These are phyloP conservation scores for Akanthomyces uredinophilus DNA, from an alignment of 2,329 filamentous ascomycete genomes.

Conservation along the genomic window DNA sequence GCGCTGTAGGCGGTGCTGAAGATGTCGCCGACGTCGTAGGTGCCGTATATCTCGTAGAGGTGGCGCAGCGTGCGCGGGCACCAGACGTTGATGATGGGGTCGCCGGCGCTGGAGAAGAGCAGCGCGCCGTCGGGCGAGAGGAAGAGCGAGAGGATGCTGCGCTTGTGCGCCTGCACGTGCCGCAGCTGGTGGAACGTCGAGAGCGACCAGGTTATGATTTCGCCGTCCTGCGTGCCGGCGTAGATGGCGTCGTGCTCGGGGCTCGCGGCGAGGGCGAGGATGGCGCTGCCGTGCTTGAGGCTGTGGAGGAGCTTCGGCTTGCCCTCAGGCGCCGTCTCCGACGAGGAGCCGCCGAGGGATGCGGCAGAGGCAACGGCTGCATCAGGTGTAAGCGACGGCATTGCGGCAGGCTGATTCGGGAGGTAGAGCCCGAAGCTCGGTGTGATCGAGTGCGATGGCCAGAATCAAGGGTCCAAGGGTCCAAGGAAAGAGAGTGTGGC, in stretches of 20 bases:
- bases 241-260: conserved; percentile 75
- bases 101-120: conserved; percentile 88
- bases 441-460: neutral
- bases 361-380: neutral
- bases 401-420: neutral
- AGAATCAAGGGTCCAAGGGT: neutral
- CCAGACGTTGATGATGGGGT: conserved; percentile 95
- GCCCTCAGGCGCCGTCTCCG: conserved; percentile 11
- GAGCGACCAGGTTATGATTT: conserved; percentile 88
- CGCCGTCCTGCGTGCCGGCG: conserved; percentile 87
- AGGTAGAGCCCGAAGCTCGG: neutral
- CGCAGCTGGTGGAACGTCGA: conserved; percentile 77
- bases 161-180: conserved; percentile 81
- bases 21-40: conserved; percentile 90
- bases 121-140: conserved; percentile 69
- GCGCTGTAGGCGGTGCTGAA: conserved; percentile 91
- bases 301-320: conserved; percentile 66
- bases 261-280: conserved; percentile 78
- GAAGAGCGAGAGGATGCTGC: conserved; percentile 81
- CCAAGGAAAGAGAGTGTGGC: neutral
- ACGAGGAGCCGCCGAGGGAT: neutral
- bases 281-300: conserved; percentile 70
- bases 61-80: conserved; percentile 68
- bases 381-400: conserved; percentile 6
- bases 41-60: conserved; percentile 85